A percentile compares a stretch with the other conserved stretches of the same genome.
Conservation (phyloP, 257 asterid genomes). For the Gentiana macrophylla region DNA sequence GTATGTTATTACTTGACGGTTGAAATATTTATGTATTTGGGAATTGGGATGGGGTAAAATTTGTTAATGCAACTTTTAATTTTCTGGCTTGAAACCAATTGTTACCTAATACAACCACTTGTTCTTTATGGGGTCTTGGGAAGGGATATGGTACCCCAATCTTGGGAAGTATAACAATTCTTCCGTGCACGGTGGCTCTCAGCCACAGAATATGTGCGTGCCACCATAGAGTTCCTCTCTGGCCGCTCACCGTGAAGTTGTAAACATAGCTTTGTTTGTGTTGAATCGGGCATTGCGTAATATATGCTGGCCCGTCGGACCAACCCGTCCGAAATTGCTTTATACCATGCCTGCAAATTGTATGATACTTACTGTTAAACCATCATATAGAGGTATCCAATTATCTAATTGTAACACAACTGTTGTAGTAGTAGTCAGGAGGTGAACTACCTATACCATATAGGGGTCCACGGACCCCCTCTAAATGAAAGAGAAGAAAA, state of each 20-base stretch:
- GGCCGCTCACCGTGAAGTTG: conserved; percentile 26
- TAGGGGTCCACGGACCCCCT: too few species aligned
- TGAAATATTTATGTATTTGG: background rate
- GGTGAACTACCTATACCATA: too few species aligned
- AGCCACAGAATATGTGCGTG: conserved; percentile 42
- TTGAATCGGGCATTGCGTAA: conserved; percentile 33
- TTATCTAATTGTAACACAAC: too few species aligned
- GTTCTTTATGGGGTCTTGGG: conserved; percentile 23
- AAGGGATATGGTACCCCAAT: conserved; percentile 22
- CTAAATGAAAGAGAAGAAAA: too few species aligned
- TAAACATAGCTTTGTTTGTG: conserved; percentile 22
- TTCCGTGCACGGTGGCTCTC: conserved; percentile 35
- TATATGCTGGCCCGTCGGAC: conserved; percentile 38
- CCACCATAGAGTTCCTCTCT: conserved; percentile 33
- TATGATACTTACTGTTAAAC: too few species aligned
- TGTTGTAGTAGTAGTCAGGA: too few species aligned
- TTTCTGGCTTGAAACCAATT: background rate
- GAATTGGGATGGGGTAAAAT: background rate
- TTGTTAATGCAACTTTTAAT: background rate
- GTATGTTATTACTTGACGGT: too few species aligned
- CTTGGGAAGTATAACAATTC: conserved; percentile 25
- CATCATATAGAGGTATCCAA: too few species aligned
- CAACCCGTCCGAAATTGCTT: conserved; percentile 28
- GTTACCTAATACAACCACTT: conserved; percentile 25
- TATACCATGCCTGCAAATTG: conserved; percentile 26